Percentiles rank a stretch among this genome's conserved stretches.
Conservation (phyloP, 495 filamentous ascomycete species). For the Aspergillus conjunctus region DNA sequence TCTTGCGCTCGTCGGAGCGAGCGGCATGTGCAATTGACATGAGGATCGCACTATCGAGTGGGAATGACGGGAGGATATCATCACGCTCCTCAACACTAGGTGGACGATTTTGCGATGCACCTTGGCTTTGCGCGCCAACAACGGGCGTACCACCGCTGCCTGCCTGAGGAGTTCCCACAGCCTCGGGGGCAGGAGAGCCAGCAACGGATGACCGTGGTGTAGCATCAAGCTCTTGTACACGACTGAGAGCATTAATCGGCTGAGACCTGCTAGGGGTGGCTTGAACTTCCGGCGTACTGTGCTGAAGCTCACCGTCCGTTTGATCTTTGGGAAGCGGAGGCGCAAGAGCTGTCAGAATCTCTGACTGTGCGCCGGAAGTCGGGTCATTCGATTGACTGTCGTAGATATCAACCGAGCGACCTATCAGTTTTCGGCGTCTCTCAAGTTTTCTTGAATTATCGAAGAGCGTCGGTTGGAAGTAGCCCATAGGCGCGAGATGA, state of each 20-base stretch:
- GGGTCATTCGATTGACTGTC: conserved; percentile 91
- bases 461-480: conserved; percentile 85
- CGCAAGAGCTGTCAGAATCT: conserved; percentile 69
- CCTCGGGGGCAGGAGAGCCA: conserved; percentile 82
- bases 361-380: conserved; percentile 77
- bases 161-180: conserved; percentile 65
- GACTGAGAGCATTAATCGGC: conserved; percentile 46
- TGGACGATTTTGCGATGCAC: conserved; percentile 34
- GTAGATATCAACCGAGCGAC: conserved; percentile 88
- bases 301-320: conserved; percentile 35
- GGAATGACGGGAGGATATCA: conserved; percentile 73
- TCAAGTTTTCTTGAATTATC: conserved; percentile 76
- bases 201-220: conserved; percentile 84
- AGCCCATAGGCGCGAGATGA: conserved; percentile 85
- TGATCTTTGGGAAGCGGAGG: conserved; percentile 53
- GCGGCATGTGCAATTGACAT: conserved; percentile 84
- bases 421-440: conserved; percentile 75
- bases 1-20: conserved; percentile 86
- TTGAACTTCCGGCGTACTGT: conserved; percentile 34
- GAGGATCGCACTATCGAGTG: conserved; percentile 87
- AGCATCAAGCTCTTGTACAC: conserved; percentile 57
- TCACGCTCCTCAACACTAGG: conserved; percentile 69
- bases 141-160: conserved; percentile 42
- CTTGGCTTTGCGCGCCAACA: conserved; percentile 24
- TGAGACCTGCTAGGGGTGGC: conserved; percentile 46